Conservation (phyloP, 768 basidiomycete genomes). For the Lactarius vividus region DNA sequence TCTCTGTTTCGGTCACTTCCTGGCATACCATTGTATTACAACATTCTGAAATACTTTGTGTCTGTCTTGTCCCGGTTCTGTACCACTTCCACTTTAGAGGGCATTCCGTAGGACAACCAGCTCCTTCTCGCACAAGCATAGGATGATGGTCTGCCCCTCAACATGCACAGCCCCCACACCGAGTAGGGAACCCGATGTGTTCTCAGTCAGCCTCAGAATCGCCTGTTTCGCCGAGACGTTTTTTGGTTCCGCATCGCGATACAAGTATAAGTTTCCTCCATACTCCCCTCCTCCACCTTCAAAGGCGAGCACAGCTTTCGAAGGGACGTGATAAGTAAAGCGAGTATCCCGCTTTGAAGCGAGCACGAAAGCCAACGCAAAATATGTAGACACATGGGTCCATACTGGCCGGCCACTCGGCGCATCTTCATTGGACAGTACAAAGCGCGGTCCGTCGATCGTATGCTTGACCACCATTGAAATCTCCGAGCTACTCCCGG, state of each 20-base stretch:
- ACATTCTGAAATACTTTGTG: constrained; percentile 24
- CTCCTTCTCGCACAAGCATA: constrained; percentile 76
- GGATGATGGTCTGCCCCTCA: constrained; percentile 42
- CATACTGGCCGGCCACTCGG: constrained; percentile 42
- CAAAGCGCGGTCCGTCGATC: constrained; percentile 37
- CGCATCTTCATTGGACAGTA: constrained; percentile 29
- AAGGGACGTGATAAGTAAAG: constrained; percentile 73
- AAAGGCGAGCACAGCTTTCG: constrained; percentile 68
- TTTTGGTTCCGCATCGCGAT: constrained; percentile 52
- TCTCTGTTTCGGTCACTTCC: constrained; percentile 18
- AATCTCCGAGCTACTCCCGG: constrained; percentile 42
- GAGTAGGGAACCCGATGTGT: constrained; percentile 67
- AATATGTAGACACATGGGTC: constrained; percentile 80
- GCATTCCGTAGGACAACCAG: constrained; percentile 56
- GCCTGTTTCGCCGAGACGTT: constrained; percentile 75
- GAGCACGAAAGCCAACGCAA: constrained; percentile 89
- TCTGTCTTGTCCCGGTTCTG: constrained; percentile 21
- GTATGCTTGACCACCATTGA: constrained; percentile 65
- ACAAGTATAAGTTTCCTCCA: constrained; percentile 85
- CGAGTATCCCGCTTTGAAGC: constrained; percentile 89
- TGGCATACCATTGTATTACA: constrained; percentile 29
- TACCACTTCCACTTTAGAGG: constrained; percentile 26
- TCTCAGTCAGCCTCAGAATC: constrained; percentile 72
- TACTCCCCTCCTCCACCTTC: constrained; percentile 68
- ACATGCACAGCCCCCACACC: constrained; percentile 60